Base-by-base conservation (phyloP, 257 asterid genomes). In the Leonotis leonurus region DNA sequence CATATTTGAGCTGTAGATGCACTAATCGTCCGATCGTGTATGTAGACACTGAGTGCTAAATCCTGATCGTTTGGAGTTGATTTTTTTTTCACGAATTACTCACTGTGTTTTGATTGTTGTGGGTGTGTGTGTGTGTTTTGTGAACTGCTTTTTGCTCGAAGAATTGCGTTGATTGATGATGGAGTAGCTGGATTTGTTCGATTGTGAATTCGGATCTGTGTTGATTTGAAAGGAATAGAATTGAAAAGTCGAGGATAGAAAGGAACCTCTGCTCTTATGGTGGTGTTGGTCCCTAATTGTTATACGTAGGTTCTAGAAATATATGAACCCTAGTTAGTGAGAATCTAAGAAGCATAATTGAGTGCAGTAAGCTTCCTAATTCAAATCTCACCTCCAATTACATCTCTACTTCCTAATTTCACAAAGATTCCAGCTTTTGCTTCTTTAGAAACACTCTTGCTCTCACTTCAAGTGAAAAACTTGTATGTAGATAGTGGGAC, bases 1-100 rank as follows among this genome's bases (percentile, higher is more conserved):
- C 32, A 20, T 2, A 24, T 67, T 26, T 27, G 7, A 37, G 12
- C 6, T 21, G 30, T 22, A 2, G 8, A 16, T 27, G 24, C 32
- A 3, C 48, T 63, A 12, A 13, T 56, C 35, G 4, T 45, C 35
- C 35, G 21, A 26, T 43, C 58, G 55, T 65, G 73, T 64, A 24
- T 58, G 56, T 70, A 10, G 20, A 25, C 1, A 48, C 60, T 60
- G 13, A 41, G 12, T 48, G 8, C n/a, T 36, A 27, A 27, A 26
- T 33, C 3, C 24, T 27, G 56, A 39, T 37, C 22, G 30, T 24
- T 4, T 1, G 50, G 20, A 20, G 36, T 32, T 40, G 2, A n/a
- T n/a, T n/a, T 41, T 6, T 41, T 66, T 18, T 27, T 36, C 16
- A 13, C 53, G 3, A 17, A 25, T 46, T 17, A 4, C 8, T 49